A percentile compares a stretch with the other conserved stretches of the same genome.
Conservation (phyloP, 1,284 basidiomycete species). For the Mixia osmundae region DNA sequence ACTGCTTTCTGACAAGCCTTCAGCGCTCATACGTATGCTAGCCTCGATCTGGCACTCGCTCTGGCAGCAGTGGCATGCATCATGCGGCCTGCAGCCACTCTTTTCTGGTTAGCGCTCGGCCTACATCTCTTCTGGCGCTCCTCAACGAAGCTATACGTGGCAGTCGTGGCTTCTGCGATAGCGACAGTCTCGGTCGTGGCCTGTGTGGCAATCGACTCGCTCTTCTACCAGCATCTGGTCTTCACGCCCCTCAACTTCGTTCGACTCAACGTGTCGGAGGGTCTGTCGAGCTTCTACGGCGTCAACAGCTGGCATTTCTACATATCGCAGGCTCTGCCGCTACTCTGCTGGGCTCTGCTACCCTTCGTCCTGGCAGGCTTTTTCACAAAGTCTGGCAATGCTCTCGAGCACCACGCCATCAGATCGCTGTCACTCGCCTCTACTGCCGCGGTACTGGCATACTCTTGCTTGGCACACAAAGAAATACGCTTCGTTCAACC, state of each 20-base stretch:
- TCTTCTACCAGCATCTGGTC: slow-evolving; percentile 41
- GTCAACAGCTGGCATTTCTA: slow-evolving; percentile 69
- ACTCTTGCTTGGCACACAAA: slow-evolving; percentile 47
- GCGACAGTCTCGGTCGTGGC: not conserved
- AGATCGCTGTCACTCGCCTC: not conserved
- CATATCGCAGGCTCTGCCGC: slow-evolving; percentile 57
- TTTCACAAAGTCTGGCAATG: slow-evolving; percentile 6
- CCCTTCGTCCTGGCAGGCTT: slow-evolving; percentile 44
- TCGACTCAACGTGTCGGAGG: slow-evolving; percentile 42
- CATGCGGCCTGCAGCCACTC: slow-evolving; percentile 59
- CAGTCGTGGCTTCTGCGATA: not conserved
- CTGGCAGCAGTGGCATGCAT: slow-evolving; percentile 54
- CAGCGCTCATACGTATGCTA: too few species aligned
- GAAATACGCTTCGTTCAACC: slow-evolving; percentile 96
- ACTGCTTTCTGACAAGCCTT: not conserved
- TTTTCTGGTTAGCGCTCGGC: slow-evolving; percentile 59
- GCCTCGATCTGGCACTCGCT: slow-evolving; percentile 26
- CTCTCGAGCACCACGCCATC: not conserved
- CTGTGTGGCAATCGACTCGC: slow-evolving; percentile 33
- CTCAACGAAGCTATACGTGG: slow-evolving; percentile 12
- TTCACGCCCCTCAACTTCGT: slow-evolving; percentile 66
- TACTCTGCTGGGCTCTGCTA: slow-evolving; percentile 45
- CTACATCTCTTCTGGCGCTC: slow-evolving; percentile 31
- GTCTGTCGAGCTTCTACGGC: slow-evolving; percentile 87
- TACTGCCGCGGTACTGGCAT: not conserved